Evolutionary conservation across 1,284 basidiomycete genomes (phyloP).

Genomic region (Entoloma clypeatum): DNA sequence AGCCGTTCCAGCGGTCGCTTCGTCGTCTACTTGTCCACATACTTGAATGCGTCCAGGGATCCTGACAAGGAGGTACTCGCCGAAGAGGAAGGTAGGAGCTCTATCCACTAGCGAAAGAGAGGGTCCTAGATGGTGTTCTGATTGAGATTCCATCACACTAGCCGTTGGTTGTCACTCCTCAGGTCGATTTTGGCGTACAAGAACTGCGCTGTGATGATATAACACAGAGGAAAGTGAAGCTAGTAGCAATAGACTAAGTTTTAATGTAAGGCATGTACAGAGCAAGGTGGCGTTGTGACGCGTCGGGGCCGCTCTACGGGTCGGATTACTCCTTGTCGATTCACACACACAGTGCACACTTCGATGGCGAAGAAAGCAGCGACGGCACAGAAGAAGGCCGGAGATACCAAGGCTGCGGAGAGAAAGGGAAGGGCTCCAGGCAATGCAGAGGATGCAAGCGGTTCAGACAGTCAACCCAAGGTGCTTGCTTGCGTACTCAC

Average conservation of each 20-base stretch:
- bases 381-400: slow-evolving; percentile 30
- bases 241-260: too few species aligned
- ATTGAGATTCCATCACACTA: slow-evolving; percentile 13
- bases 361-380: slow-evolving; percentile 54
- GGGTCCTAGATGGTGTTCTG: slow-evolving; percentile 4
- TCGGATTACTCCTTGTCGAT: not conserved
- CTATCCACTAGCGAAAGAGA: slow-evolving; percentile 5
- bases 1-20: too few species aligned
- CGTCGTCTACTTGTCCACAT: too few species aligned
- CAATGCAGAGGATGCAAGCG: slow-evolving; percentile 31
- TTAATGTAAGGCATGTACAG: too few species aligned
- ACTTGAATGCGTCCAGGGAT: too few species aligned
- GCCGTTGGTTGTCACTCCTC: slow-evolving; percentile 8
- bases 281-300: too few species aligned
- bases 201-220: too few species aligned
- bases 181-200: too few species aligned
- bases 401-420: slow-evolving; percentile 26
- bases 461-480: slow-evolving; percentile 32
- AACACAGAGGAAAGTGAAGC: too few species aligned
- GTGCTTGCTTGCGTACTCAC: slow-evolving; percentile 15
- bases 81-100: slow-evolving; percentile 9
- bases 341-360: not conserved
- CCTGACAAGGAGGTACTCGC: too few species aligned
- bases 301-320: too few species aligned
- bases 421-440: slow-evolving; percentile 43